A percentile compares a stretch with the other conserved stretches of the same genome.
phyloP scores from a whole-genome alignment of 805 yeast genomes.

The Yarrowia sp. region DNA sequence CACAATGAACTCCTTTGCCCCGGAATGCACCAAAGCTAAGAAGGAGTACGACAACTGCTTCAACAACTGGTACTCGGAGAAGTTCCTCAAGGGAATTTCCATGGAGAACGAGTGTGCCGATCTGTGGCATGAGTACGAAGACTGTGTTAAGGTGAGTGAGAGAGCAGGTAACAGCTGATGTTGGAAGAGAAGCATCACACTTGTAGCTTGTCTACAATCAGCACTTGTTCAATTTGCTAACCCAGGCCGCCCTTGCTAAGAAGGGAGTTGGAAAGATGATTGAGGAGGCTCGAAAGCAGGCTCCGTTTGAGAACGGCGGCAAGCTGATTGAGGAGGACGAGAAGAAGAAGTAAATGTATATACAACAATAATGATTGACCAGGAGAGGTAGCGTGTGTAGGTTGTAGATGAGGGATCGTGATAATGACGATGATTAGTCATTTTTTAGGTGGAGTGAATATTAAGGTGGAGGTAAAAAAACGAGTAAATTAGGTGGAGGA shows the following conservation, averaged over 20 bases:
- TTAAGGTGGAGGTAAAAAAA: not conserved
- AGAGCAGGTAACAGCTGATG: not conserved
- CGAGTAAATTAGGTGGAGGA: no score
- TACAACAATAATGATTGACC: not conserved
- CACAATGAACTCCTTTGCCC: conserved; percentile 65
- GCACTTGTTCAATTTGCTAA: not conserved
- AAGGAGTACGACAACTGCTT: conserved; percentile 90
- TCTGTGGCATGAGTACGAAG: conserved; percentile 84
- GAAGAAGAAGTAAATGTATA: conserved; percentile 35
- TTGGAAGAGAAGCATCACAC: no score
- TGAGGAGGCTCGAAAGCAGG: conserved; percentile 88
- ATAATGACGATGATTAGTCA: no score
- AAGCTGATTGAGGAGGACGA: conserved; percentile 34
- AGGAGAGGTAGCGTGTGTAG: no score
- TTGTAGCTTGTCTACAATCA: not conserved
- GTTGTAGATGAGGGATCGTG: no score
- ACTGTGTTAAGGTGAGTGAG: conserved; percentile 72
- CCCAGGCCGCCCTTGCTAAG: conserved; percentile 60
- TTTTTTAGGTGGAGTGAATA: no score
- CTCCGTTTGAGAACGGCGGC: conserved; percentile 71
- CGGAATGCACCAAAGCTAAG: conserved; percentile 91
- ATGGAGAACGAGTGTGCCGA: conserved; percentile 85
- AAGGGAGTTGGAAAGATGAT: conserved; percentile 82
- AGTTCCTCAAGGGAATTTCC: conserved; percentile 38
- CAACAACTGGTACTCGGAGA: conserved; percentile 93